These are phyloP conservation scores for Backusella australiensis DNA, from an alignment of 192 early-diverging fungal genomes.

Conservation along the genomic window DNA sequence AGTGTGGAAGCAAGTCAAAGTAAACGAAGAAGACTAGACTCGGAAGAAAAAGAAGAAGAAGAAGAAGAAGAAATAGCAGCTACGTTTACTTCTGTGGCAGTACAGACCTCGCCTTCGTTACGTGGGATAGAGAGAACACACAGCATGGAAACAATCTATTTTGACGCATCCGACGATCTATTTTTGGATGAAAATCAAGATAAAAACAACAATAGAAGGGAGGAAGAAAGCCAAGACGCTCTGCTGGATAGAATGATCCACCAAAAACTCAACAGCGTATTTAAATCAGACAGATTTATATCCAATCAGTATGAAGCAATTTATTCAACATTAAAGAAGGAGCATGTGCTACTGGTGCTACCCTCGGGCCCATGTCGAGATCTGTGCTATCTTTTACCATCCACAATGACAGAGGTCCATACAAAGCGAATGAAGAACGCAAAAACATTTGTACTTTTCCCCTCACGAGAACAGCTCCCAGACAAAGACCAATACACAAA, in stretches of 20 bases:
- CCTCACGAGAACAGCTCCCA: background rate
- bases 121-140: background rate
- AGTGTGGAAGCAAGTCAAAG: background rate
- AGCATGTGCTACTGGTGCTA: background rate
- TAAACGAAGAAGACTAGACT: background rate
- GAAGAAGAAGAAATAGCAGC: background rate
- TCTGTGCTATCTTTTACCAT: background rate
- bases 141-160: background rate
- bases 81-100: background rate
- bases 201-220: background rate
- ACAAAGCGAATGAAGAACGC: background rate
- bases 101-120: background rate
- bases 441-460: background rate
- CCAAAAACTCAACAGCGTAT: background rate
- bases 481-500: background rate
- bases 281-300: background rate
- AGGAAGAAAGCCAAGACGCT: background rate
- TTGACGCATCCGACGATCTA: background rate
- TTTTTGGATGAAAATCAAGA: background rate
- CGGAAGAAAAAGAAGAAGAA: background rate
- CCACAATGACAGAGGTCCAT: background rate
- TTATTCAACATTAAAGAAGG: background rate
- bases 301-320: slow-evolving; percentile 1
- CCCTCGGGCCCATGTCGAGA: background rate
- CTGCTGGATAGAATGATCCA: background rate